These are phyloP conservation scores for Vaccinium macrocarpon DNA, from an alignment of 148 eudicot species.

Conservation along the genomic window DNA sequence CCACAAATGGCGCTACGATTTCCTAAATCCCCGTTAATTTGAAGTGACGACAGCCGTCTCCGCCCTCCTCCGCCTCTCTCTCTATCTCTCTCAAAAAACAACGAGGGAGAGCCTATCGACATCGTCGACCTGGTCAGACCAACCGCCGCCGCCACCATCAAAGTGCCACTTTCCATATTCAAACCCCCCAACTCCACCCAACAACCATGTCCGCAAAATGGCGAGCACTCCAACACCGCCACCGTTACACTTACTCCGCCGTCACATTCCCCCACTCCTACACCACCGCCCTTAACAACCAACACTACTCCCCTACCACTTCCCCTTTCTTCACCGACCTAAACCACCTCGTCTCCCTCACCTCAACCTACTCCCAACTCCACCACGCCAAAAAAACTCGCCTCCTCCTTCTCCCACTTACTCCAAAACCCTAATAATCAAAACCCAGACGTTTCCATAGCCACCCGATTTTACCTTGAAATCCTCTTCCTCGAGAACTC, in stretches of 20 bases:
- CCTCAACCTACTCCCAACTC: slow-evolving; percentile 75
- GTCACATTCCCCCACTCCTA: slow-evolving; percentile 63
- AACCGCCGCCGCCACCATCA: too few species aligned
- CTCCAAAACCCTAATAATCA: slow-evolving; percentile 31
- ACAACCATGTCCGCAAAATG: slow-evolving; percentile 84
- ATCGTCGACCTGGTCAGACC: not conserved
- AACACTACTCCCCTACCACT: slow-evolving; percentile 48
- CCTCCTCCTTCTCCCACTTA: slow-evolving; percentile 51
- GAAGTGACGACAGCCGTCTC: not conserved
- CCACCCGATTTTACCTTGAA: slow-evolving; percentile 61
- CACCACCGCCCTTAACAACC: slow-evolving; percentile 30
- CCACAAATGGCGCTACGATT: too few species aligned
- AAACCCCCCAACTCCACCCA: not conserved
- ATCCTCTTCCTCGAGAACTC: slow-evolving; percentile 83
- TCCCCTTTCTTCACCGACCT: slow-evolving; percentile 38
- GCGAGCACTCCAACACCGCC: slow-evolving; percentile 97
- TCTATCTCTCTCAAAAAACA: not conserved
- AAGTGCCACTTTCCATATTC: not conserved
- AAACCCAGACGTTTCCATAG: slow-evolving; percentile 34
- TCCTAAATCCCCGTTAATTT: not conserved
- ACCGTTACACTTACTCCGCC: slow-evolving; percentile 86
- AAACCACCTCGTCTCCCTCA: slow-evolving; percentile 48
- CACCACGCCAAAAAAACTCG: slow-evolving; percentile 58
- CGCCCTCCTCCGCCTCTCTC: not conserved
- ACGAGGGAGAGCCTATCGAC: not conserved